A percentile compares a stretch with the other conserved stretches of the same genome.
These are phyloP conservation scores for Amaranthus hypochondriacus DNA, from an alignment of 148 eudicot genomes.

Conservation along the genomic window DNA sequence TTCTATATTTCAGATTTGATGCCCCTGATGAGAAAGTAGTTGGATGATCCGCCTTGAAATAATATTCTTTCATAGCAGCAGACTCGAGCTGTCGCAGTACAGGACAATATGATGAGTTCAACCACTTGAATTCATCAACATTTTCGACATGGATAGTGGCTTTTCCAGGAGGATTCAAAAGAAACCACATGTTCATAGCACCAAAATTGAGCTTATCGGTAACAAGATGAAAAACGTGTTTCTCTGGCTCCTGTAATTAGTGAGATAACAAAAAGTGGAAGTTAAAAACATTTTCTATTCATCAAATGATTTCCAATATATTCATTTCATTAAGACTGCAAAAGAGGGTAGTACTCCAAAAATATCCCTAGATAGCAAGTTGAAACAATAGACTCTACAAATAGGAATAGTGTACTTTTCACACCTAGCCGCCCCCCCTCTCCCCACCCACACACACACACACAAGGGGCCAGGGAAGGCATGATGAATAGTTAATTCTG, in stretches of 20 bases:
- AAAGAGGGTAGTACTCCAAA: background rate
- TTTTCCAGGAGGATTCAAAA: conserved; percentile 70
- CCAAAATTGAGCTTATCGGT: conserved; percentile 86
- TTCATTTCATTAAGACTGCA: background rate
- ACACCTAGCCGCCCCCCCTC: background rate
- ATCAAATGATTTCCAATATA: background rate
- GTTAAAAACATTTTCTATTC: background rate
- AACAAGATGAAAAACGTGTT: conserved; percentile 89
- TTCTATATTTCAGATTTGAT: conserved; percentile 80
- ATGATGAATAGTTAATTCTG: background rate
- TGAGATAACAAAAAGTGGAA: conserved; percentile 4
- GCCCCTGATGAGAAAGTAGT: conserved; percentile 58
- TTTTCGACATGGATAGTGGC: conserved; percentile 89
- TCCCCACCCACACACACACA: background rate
- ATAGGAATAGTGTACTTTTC: background rate
- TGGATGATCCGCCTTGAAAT: conserved; percentile 80
- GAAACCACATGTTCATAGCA: conserved; percentile 95
- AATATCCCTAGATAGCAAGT: too few relatives aligned
- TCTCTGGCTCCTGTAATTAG: conserved; percentile 69
- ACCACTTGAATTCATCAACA: conserved; percentile 88
- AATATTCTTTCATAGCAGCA: conserved; percentile 82
- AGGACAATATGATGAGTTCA: conserved; percentile 85
- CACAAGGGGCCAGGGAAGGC: background rate
- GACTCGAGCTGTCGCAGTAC: conserved; percentile 80
- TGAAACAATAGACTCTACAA: too few relatives aligned